These are phyloP conservation scores for Viola pubescens DNA, from an alignment of 441 rosid species.

Conservation along the genomic window DNA sequence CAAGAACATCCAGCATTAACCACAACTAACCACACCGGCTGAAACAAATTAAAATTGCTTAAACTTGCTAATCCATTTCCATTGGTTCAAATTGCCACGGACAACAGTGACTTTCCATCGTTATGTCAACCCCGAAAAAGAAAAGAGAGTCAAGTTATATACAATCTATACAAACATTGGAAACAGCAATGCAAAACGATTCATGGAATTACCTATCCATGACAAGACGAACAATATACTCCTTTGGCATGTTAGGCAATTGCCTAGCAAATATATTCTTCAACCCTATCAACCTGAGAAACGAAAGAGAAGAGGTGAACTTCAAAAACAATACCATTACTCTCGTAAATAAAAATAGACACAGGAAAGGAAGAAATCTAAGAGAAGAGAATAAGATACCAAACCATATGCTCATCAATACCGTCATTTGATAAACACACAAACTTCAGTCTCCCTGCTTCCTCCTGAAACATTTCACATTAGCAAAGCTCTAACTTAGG, in stretches of 20 bases:
- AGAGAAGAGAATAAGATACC: slow-evolving; percentile 46
- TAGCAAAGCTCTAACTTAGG: neutral
- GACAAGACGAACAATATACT: slow-evolving; percentile 95
- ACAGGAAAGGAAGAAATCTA: slow-evolving; percentile 5
- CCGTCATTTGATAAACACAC: slow-evolving; percentile 78
- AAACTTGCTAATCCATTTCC: too few species aligned
- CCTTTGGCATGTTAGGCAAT: slow-evolving; percentile 98
- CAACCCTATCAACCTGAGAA: slow-evolving; percentile 85
- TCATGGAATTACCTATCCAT: slow-evolving; percentile 77
- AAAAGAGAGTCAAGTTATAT: neutral
- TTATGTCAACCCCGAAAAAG: too few species aligned
- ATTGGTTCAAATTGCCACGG: too few species aligned
- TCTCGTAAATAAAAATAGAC: neutral
- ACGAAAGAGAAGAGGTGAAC: slow-evolving; percentile 11
- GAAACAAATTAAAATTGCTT: too few species aligned
- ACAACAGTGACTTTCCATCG: too few species aligned
- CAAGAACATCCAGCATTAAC: too few species aligned
- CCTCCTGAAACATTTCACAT: slow-evolving; percentile 47
- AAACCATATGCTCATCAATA: slow-evolving; percentile 89
- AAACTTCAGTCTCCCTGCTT: slow-evolving; percentile 86
- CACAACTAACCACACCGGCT: too few species aligned
- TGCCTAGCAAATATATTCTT: slow-evolving; percentile 98
- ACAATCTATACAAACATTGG: neutral
- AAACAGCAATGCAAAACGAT: slow-evolving; percentile 1
- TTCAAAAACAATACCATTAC: slow-evolving; percentile 6